phyloP scores from a whole-genome alignment of 2,329 filamentous ascomycete species.

The Sarocladium brachiariae region DNA sequence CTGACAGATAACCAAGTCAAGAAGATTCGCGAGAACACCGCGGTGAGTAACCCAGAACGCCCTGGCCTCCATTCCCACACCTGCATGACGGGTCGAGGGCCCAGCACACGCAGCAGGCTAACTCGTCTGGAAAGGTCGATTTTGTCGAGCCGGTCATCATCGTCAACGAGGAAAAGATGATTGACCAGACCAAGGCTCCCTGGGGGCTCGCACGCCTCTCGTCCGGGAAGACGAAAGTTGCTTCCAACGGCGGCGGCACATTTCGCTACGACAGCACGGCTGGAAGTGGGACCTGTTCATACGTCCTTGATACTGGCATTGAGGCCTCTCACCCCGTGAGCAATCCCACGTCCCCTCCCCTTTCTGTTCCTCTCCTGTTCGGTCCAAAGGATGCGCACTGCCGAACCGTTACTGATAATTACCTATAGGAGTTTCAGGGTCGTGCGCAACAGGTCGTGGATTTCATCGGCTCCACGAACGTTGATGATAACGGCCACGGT shows the following conservation, averaged over 20 bases:
- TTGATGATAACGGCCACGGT: conserved; percentile 22
- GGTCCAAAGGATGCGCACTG: neutral
- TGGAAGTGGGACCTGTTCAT: conserved; percentile 13
- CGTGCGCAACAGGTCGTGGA: conserved; percentile 11
- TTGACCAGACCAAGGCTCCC: conserved; percentile 20
- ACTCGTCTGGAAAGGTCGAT: conserved; percentile 17
- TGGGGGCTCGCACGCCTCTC: neutral
- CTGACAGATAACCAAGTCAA: too few relatives aligned
- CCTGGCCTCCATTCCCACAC: too few relatives aligned
- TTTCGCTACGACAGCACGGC: neutral
- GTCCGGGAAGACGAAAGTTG: too few relatives aligned
- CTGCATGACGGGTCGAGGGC: too few relatives aligned
- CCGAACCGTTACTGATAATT: neutral
- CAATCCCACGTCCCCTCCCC: too few relatives aligned
- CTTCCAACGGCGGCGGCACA: neutral
- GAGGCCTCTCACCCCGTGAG: conserved; percentile 13
- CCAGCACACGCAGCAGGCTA: too few relatives aligned
- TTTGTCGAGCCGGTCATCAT: conserved; percentile 29
- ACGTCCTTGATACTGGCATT: conserved; percentile 36
- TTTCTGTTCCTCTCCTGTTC: neutral
- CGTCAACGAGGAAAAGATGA: conserved; percentile 13
- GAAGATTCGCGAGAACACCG: too few relatives aligned
- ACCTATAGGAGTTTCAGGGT: conserved; percentile 15
- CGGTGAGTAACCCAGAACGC: too few relatives aligned
- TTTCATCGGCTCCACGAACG: neutral